These are phyloP conservation scores for Zalaria sp. DNA, from an alignment of 2,329 filamentous ascomycete genomes.

Conservation along the genomic window DNA sequence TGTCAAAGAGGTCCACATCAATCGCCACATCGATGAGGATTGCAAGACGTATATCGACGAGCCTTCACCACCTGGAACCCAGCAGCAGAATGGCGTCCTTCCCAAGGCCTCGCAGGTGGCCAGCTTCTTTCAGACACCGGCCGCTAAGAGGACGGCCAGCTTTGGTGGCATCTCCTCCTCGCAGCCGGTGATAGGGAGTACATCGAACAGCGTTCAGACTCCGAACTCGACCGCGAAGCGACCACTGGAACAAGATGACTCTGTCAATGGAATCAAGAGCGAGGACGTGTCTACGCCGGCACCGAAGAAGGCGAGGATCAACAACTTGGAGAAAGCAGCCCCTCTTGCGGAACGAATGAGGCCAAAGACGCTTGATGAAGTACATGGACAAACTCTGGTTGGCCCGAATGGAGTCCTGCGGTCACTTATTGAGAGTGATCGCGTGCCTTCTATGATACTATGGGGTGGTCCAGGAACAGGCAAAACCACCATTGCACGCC, in stretches of 20 bases:
- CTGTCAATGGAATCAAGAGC: not conserved
- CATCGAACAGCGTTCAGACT: not conserved
- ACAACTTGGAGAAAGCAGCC: slow-evolving; percentile 51
- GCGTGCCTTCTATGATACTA: slow-evolving; percentile 87
- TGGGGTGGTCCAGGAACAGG: slow-evolving; percentile 76
- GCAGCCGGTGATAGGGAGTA: not conserved
- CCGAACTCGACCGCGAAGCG: not conserved
- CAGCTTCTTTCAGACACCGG: slow-evolving; percentile 42
- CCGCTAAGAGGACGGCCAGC: slow-evolving; percentile 24
- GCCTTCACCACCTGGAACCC: slow-evolving; percentile 22
- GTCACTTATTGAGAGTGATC: slow-evolving; percentile 69
- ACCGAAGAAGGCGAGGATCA: slow-evolving; percentile 53
- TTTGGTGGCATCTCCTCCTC: slow-evolving; percentile 1
- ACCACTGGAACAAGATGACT: not conserved
- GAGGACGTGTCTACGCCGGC: slow-evolving; percentile 14
- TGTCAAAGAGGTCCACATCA: slow-evolving; percentile 65
- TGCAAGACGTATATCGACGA: slow-evolving; percentile 57
- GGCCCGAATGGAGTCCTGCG: slow-evolving; percentile 72
- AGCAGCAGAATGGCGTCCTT: slow-evolving; percentile 23
- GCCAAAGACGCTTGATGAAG: slow-evolving; percentile 67
- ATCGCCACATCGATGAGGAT: slow-evolving; percentile 76
- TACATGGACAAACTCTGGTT: slow-evolving; percentile 84
- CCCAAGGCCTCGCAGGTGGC: slow-evolving; percentile 28
- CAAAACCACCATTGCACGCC: slow-evolving; percentile 83
- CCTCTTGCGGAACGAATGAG: slow-evolving; percentile 92